These are phyloP conservation scores for Elsinoe necatrix DNA, from an alignment of 2,329 filamentous ascomycete species.

Conservation along the genomic window DNA sequence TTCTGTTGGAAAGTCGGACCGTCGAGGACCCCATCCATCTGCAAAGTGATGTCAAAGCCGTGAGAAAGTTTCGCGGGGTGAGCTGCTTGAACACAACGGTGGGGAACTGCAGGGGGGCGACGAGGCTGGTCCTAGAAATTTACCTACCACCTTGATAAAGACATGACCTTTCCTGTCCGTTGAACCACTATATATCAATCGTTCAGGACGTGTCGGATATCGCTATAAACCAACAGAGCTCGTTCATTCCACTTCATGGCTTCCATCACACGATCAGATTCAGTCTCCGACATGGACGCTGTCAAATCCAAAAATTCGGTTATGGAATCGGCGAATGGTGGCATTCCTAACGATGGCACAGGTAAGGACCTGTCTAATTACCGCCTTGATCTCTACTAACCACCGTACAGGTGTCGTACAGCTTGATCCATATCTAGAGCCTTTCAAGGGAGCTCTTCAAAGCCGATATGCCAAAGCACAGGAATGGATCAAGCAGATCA, in stretches of 20 bases:
- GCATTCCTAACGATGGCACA: conserved; percentile 60
- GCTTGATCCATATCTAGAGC: conserved; percentile 82
- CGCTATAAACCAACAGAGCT: background rate
- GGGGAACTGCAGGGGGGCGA: background rate
- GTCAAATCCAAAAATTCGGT: conserved; percentile 41
- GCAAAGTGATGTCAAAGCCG: conserved; percentile 2
- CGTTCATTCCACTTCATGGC: conserved; percentile 24
- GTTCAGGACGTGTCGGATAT: background rate
- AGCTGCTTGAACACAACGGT: background rate
- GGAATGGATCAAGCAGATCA: conserved; percentile 76
- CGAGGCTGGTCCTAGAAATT: conserved; percentile 1
- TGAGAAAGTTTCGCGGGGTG: conserved; percentile 4
- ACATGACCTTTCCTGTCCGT: background rate
- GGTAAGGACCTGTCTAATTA: conserved; percentile 40
- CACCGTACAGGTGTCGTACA: conserved; percentile 61
- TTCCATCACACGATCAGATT: conserved; percentile 14
- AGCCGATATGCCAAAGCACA: conserved; percentile 71
- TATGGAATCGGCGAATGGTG: conserved; percentile 39
- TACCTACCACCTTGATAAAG: background rate
- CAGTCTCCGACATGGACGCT: conserved; percentile 26
- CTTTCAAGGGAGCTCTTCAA: conserved; percentile 70
- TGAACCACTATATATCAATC: conserved; percentile 1
- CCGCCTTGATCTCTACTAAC: conserved; percentile 22
- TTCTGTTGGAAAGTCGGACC: conserved; percentile 1
- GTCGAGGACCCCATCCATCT: background rate